Evolutionary conservation across 2,329 filamentous ascomycete genomes (phyloP), one percentile per base, ranked within the genome.

Genomic region (Stromatinia cepivora): DNA sequence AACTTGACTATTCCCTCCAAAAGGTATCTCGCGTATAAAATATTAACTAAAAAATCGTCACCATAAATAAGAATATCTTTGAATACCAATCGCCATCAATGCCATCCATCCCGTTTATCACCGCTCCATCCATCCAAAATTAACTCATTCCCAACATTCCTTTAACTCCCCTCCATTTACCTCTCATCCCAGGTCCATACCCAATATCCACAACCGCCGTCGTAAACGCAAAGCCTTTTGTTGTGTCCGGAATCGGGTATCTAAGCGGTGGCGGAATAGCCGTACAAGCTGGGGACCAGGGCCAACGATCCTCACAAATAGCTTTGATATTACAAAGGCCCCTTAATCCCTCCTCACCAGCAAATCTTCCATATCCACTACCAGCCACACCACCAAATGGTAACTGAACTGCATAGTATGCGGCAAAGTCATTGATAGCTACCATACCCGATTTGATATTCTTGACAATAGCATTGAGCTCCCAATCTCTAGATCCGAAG

Each of bases 391-490:
- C 95, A 50, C 95, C 95, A 80, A 99, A 99, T 0, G 95, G 95
- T 52, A 99, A 82, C 80, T 97, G 93, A 10, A 97, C 94, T 66
- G 94, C 93, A 78, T 99, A 99, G 80, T 89, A 97, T 39, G 89
- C 90, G 28, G 90, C 95, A 77, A 99, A 99, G 81, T 99, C 95
- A 79, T 99, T 99, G 74, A 99, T 87, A 34, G 93, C 89, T 0
- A 98, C 92, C 91, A 97, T 97, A 57, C 95, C 95, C 0, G 91
- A 89, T 72, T 90, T 87, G 65, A 97, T 84, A 34, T 88, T 87
- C 28, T 81, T 81, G 1, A 94, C 88, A 39, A 96, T 87, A 22
- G 82, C 82, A 22, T 85, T 80, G 1, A 97, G 83, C 63, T 87
- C 85, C 1, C 83, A 82, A 69, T 87, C 84, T 70, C 90, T 86